Evolutionary conservation across 768 basidiomycete genomes (phyloP), one percentile per base, ranked within the genome.

Genomic region (Auriscalpium orientale): DNA sequence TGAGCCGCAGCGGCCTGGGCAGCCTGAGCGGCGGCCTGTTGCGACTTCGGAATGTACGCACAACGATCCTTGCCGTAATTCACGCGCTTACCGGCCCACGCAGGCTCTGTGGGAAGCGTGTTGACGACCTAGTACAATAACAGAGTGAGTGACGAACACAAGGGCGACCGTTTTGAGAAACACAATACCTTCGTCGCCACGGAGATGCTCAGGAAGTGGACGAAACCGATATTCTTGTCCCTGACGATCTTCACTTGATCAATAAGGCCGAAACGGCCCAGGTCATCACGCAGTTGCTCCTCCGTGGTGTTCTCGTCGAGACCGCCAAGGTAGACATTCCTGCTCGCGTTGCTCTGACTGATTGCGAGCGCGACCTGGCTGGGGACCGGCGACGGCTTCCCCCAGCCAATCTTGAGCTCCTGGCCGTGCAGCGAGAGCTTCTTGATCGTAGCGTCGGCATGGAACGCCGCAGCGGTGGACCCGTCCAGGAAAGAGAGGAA

Each of bases 181-280:
- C 0, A 11, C 20, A 35, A 43, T 53, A 92, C 92, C 89, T 98
- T 98, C 62, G 89, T 95, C 15, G 97, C 97, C 44, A 91, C 83
- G 20, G 89, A 81, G 68, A 99, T 97, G 69, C 89, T 92, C 66
- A 99, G 76, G 77, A 98, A 98, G 72, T 99, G 97, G 18, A 99
- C 94, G 69, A 99, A 99, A 2, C 95, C 97, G 56, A 98, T 98
- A 66, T 97, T 97, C 80, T 98, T 98, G 76, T 99, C 97, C 58
- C 95, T 76, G 51, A 98, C 97, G 67, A 99, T 98, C 81, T 99
- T 99, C 69, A 99, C 95, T 70, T 98, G 95, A 72, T 99, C 97
- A 65, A 99, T 98, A 33, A 95, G 77, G 20, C 97, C 97, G 66
- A 95, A 99, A 45, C 89, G 80, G 65, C 87, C 86, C 21, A 98